phyloP scores from a whole-genome alignment of 495 filamentous ascomycete species.

The Pseudomonodictys pantanalensis region DNA sequence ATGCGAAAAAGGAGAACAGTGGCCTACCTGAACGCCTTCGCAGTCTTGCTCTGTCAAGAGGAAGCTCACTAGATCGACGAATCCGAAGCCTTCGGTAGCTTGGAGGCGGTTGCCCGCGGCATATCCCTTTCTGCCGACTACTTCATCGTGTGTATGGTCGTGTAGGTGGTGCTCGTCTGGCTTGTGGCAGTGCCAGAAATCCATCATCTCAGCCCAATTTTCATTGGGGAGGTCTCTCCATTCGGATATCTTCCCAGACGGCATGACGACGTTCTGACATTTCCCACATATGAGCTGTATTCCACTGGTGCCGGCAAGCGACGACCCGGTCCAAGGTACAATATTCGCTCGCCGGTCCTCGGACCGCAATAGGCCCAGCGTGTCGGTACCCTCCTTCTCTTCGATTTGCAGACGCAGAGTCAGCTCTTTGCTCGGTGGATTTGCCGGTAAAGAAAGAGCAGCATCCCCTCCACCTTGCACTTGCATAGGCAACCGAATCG shows the following conservation, averaged over 20 bases:
- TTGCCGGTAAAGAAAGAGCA: conserved; percentile 41
- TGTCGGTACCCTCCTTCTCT: conserved; percentile 39
- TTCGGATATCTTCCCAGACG: conserved; percentile 44
- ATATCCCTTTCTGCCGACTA: conserved; percentile 63
- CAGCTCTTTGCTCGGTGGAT: conserved; percentile 45
- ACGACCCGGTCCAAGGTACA: conserved; percentile 71
- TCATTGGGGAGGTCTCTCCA: conserved; percentile 97
- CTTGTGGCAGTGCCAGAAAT: conserved; percentile 99
- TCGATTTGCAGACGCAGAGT: conserved; percentile 71
- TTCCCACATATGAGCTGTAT: conserved; percentile 57
- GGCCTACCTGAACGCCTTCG: conserved; percentile 59
- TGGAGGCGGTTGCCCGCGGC: conserved; percentile 67
- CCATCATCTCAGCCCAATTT: conserved; percentile 99
- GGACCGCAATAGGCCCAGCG: conserved; percentile 29
- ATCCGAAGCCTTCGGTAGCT: conserved; percentile 61
- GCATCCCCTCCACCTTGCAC: conserved; percentile 45
- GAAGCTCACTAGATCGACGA: conserved; percentile 78
- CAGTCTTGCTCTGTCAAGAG: conserved; percentile 66
- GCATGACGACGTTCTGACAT: conserved; percentile 54
- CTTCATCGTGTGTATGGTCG: conserved; percentile 38
- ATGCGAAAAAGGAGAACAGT: neutral
- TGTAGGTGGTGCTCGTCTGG: conserved; percentile 48
- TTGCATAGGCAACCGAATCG: conserved; percentile 64
- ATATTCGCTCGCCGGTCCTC: conserved; percentile 39
- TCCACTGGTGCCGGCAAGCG: conserved; percentile 44